Base-by-base conservation (phyloP, 2,329 filamentous ascomycete genomes). In the Penicillium glabrum region DNA sequence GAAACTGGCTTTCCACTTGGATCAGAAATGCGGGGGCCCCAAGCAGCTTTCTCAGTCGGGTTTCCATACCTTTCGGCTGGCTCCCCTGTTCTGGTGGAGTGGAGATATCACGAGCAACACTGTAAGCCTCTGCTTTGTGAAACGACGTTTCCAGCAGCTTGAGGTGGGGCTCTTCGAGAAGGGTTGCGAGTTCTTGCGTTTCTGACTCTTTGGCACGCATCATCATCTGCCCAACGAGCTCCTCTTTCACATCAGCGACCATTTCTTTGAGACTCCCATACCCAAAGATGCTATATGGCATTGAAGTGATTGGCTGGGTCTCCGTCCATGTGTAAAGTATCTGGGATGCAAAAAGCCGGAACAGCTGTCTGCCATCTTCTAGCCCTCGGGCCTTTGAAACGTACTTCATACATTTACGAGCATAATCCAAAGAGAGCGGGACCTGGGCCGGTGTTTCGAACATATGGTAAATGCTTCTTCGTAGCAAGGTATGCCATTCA, bases 291-390 rank as follows among this genome's bases (percentile, higher is more conserved):
- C 82, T 79, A 68, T 85, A 96, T 0, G 95, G 93, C 48, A 99
- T 89, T 3, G 85, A 80, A n/a, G 83, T 79, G 8, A 96, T 78
- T 1, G 78, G 75, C 57, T 88, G 83, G 1, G 77, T 77, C 60
- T 91, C 86, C 3, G 96, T 83, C 93, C 93, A 99, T 0, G 92
- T 96, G 69, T 91, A 96, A 3, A 98, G 79, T 7, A 99, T 81
- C 68, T 99, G 95, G 2, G 93, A 87, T 7, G 91, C 87, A 69
- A 98, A 99, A 0, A 98, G 79, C 6, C 80, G 79, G 69, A 99
- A 97, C 1, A 99, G 77, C 33, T 88, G 83, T 64, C 82, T 85
- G 0, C 91, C 81, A 45, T 86, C 85, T 24, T 81, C 74, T 23
- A 98, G 81, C 0, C 81, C 76, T 33, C 97, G 82, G 0, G 82